Conservation (phyloP, 1,284 basidiomycete genomes). For the Farysia itapuensis region DNA sequence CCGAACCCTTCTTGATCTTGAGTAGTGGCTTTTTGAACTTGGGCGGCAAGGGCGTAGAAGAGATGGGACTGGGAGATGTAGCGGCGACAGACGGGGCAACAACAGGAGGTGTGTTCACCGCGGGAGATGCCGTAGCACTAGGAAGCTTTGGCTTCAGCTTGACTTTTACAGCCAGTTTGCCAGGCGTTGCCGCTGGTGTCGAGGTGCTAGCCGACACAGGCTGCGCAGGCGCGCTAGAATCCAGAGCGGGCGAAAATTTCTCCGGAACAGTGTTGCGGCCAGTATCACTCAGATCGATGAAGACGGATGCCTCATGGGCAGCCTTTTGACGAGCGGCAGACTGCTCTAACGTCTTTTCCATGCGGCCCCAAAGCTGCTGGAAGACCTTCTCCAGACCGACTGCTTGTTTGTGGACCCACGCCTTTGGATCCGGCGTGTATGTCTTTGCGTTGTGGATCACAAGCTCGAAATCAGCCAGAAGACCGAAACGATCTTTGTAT, state of each 20-base stretch:
- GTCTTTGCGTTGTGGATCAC: conserved; percentile 85
- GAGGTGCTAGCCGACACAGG: not conserved
- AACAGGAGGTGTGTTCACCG: conserved; percentile 3
- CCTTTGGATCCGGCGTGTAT: conserved; percentile 74
- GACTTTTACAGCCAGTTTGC: conserved; percentile 31
- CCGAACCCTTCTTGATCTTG: conserved; percentile 32
- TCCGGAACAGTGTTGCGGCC: no score
- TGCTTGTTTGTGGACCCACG: conserved; percentile 76
- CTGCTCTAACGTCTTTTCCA: conserved; percentile 58
- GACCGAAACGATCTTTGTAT: conserved; percentile 80
- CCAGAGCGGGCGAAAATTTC: no score
- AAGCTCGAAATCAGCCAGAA: conserved; percentile 82
- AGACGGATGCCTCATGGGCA: conserved; percentile 28
- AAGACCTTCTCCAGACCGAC: conserved; percentile 78
- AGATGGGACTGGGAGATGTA: conserved; percentile 2
- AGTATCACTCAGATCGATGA: no score
- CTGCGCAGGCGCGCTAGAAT: no score
- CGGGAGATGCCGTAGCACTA: conserved; percentile 7
- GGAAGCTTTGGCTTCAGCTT: conserved; percentile 22
- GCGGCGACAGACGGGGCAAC: not conserved
- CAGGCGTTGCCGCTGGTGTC: conserved; percentile 9
- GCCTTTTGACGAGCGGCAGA: conserved; percentile 50
- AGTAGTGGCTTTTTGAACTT: conserved; percentile 40
- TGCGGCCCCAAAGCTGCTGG: conserved; percentile 71
- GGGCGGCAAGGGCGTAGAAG: conserved; percentile 5